phyloP scores from a whole-genome alignment of 805 yeast species.

The Candida montana region DNA sequence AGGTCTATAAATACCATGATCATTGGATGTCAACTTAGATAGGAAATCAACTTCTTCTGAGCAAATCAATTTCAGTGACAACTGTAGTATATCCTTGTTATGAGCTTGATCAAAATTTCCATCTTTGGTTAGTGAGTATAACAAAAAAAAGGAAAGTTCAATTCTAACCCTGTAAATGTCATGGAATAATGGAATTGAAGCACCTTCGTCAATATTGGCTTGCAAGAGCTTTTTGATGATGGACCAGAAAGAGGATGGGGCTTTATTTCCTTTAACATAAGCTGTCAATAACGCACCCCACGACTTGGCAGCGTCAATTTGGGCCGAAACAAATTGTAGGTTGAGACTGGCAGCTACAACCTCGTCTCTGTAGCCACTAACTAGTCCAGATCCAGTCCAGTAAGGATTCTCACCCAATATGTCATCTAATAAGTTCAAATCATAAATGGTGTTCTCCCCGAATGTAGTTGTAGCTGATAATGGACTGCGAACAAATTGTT shows the following conservation, averaged over 20 bases:
- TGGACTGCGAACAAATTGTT: constrained; percentile 47
- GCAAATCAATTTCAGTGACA: constrained; percentile 39
- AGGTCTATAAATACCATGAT: constrained; percentile 47
- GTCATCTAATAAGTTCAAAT: constrained; percentile 57
- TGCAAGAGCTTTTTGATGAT: constrained; percentile 46
- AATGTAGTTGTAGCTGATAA: constrained; percentile 41
- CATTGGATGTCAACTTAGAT: constrained; percentile 34
- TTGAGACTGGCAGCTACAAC: constrained; percentile 57
- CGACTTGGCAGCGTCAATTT: constrained; percentile 63
- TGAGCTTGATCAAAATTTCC: constrained; percentile 15
- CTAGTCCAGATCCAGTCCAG: constrained; percentile 34
- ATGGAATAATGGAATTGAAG: constrained; percentile 40
- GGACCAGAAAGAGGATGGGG: constrained; percentile 29
- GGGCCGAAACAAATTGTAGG: constrained; percentile 59
- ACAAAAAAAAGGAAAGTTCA: constrained; percentile 54
- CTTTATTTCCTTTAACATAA: constrained; percentile 40
- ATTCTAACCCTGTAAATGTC: constrained; percentile 56
- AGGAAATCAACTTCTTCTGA: constrained; percentile 47
- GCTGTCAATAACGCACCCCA: constrained; percentile 76
- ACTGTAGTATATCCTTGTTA: constrained; percentile 19
- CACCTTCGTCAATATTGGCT: constrained; percentile 46
- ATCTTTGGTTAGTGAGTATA: constrained; percentile 13
- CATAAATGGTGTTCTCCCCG: constrained; percentile 51
- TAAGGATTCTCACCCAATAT: constrained; percentile 39
- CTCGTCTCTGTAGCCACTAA: constrained; percentile 38